Evolutionary conservation across 1,284 basidiomycete genomes (phyloP), one percentile per base, ranked within the genome.

Genomic region (Sanghuangporus baumii): DNA sequence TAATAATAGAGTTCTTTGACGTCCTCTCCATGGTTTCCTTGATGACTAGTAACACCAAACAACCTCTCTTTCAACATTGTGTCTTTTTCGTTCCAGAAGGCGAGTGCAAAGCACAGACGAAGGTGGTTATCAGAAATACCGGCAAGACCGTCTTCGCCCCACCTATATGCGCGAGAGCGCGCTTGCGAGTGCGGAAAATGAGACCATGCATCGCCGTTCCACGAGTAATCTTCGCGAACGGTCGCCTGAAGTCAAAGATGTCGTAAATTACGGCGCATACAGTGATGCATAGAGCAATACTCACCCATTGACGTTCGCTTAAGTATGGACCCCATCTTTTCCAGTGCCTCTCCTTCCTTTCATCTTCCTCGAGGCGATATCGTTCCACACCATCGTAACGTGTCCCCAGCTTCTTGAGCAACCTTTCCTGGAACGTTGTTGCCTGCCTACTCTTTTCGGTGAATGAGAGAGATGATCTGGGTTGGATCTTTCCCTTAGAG

Each of bases 1-100:
- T 99, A 98, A 74, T 96, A 99, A 76, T 98, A 98, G 36, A 98
- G 79, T 73, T 99, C 96, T 78, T 98, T 98, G 78, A 96, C 94
- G 73, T 99, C 96, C 76, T 99, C 96, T 67, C 96, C 96, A 76
- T 99, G 96, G 74, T 99, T 99, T 48, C 96, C 94, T 77, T 99
- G 91, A 73, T 95, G 93, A 20, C 95, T 94, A 52, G 96, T 97
- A 59, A 97, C 88, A 67, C 96, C 89, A 71, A 96, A 99, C 64
- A 98, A 79, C 57, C 96, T 88, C 75, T 99, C 96, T 75, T 99
- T 99, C 68, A 99, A 82, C 72, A 98, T 98, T 50, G 87, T 85
- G 75, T 99, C 96, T 72, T 93, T 79, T 61, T 87, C 95, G 75
- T 99, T 99, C 96, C 96, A 99, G 34, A 99, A 81, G 2, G 90